Evolutionary conservation across 169 alveolate species (phyloP).

Genomic region (Plasmodium billcollinsi): DNA sequence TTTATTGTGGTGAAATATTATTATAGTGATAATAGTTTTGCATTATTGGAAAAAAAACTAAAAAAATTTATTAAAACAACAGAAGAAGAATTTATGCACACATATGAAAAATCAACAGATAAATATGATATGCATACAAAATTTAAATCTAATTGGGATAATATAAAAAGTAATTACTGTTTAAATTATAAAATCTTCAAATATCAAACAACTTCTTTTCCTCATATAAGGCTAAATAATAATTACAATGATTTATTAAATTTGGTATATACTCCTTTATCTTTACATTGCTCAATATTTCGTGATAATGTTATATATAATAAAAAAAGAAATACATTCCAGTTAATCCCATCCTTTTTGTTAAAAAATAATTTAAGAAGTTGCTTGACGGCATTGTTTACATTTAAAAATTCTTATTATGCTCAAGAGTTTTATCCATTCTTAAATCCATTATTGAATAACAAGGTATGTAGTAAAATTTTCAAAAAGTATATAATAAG

Average conservation of each 20-base stretch:
- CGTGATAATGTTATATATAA: conserved; percentile 72
- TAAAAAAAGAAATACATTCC: conserved; percentile 41
- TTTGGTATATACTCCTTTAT: conserved; percentile 57
- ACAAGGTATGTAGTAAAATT: conserved; percentile 19
- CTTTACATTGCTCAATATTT: conserved; percentile 68
- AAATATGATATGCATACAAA: conserved; percentile 35
- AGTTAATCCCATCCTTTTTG: conserved; percentile 55
- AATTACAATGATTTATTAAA: conserved; percentile 51
- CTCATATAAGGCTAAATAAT: conserved; percentile 59
- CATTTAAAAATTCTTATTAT: conserved; percentile 61
- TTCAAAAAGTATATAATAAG: no score
- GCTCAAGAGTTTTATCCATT: conserved; percentile 72
- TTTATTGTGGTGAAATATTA: conserved; percentile 63
- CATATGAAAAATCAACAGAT: conserved; percentile 16
- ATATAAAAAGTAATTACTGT: conserved; percentile 55
- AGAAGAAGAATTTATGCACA: conserved; percentile 19
- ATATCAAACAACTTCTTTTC: conserved; percentile 71
- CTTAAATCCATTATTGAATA: conserved; percentile 61
- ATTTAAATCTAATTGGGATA: conserved; percentile 27
- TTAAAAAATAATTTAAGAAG: conserved; percentile 65
- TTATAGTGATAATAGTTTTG: conserved; percentile 61
- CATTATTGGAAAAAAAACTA: conserved; percentile 54
- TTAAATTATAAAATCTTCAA: conserved; percentile 73
- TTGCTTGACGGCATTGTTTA: conserved; percentile 59
- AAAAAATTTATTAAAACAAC: conserved; percentile 36